Percentiles rank a stretch among this genome's conserved stretches.
Evolutionary conservation across 2,329 filamentous ascomycete genomes (phyloP).

Genomic region (Cryphonectria carpinicola): DNA sequence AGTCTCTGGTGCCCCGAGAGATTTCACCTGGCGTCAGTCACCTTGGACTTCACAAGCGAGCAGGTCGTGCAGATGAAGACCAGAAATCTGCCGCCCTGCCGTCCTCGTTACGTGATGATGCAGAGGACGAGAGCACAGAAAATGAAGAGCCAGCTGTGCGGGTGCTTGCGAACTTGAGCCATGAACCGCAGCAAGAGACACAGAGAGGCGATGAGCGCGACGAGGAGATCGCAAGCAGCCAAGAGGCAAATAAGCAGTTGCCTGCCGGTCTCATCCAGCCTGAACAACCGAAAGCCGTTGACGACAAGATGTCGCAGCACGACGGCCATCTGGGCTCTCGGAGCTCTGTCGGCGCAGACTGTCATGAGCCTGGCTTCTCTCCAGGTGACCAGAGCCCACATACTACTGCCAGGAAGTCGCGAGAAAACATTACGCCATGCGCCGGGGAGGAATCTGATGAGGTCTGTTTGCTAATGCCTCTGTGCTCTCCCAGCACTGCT

Average conservation of each 20-base stretch:
- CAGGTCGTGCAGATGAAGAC: background rate
- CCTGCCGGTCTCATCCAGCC: background rate
- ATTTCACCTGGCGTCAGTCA: constrained; percentile 26
- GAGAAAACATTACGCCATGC: too few relatives aligned
- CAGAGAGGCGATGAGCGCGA: too few relatives aligned
- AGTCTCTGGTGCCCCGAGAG: background rate
- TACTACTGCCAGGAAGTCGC: background rate
- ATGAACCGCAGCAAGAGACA: background rate
- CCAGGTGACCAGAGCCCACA: background rate
- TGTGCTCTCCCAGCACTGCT: constrained; percentile 5
- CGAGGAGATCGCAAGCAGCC: background rate
- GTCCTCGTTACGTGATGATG: background rate
- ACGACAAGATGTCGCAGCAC: background rate
- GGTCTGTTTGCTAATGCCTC: constrained; percentile 4
- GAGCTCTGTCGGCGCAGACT: background rate
- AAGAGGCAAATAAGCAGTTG: background rate
- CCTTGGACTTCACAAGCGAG: background rate
- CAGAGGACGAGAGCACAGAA: background rate
- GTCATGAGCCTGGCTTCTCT: background rate
- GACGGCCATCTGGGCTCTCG: background rate
- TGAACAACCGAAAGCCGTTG: background rate
- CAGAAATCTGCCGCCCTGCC: too few relatives aligned
- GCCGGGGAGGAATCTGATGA: constrained; percentile 5
- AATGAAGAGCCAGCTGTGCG: background rate
- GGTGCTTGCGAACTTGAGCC: background rate